Base-by-base conservation (phyloP, 108 stramenopile species). In the Cyclotella choctawhatcheeana region DNA sequence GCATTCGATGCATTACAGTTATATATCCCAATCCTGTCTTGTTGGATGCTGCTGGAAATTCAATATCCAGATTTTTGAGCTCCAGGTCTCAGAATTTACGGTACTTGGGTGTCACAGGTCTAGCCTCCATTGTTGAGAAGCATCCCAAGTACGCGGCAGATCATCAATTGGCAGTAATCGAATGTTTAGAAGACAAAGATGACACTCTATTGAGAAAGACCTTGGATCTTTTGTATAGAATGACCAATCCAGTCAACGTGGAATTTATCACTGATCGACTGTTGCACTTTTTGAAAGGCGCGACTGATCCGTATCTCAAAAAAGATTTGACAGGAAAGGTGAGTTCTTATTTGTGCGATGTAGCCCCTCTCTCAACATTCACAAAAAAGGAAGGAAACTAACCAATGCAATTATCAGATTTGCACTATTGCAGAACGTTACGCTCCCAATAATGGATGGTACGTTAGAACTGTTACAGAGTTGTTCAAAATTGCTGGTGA, bases 121-220 rank as follows among this genome's bases (percentile, higher is more conserved):
- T 99, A 59, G 97, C 99, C 4, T 71, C 89, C 44, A 98, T 99
- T 73, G 99, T 98, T 1, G 92, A 96, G 64, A 81, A 86, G 32
- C 95, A 98, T 89, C 98, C 98, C 14, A 87, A 95, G 75, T 98
- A 97, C 80, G 98, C 98, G 12, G 93, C 94, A 13, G 91, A 92
- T 54, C 98, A 99, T 87, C 99, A 99, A 84, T 83, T 98, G 88
- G 91, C 96, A 26, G 99, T 99, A n/a, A 96, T 99, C 73, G 98
- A 98, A 71, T 99, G 99, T 80, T 87, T 99, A 58, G 97, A 98
- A 85, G 98, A 98, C 83, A 86, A 89, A 21, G 99, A 99, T 77
- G 99, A 99, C 76, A 98, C 99, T 1, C 81, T 99, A 60, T 95
- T 98, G 85, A 84, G 97, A 17, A 98, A 97, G 79, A 99, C 99